phyloP scores from a whole-genome alignment of 257 asterid genomes.

The Cynanchum wilfordii region DNA sequence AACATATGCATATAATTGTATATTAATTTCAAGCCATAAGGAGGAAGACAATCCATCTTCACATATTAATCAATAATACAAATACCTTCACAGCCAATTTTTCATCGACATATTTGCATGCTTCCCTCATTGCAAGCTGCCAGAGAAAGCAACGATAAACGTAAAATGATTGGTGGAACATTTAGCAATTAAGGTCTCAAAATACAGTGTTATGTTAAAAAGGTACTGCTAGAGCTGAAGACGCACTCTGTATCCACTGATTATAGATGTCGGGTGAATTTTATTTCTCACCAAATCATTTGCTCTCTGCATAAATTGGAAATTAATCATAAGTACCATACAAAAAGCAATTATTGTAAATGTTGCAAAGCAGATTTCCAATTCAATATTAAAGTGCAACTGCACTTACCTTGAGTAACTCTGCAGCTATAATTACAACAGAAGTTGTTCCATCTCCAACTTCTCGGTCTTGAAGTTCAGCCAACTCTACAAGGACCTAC shows the following conservation, averaged over 20 bases:
- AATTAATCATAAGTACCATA: background rate
- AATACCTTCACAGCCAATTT: conserved; percentile 81
- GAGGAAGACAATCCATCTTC: background rate
- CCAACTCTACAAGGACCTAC: conserved; percentile 97
- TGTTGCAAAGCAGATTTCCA: background rate
- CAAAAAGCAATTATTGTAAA: background rate
- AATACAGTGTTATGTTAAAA: background rate
- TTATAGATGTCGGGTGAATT: conserved; percentile 92
- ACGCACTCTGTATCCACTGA: conserved; percentile 90
- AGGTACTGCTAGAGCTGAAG: background rate
- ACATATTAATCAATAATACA: background rate
- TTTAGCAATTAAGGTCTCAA: no score
- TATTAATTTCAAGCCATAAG: background rate
- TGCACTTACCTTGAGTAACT: conserved; percentile 78
- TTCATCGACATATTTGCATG: conserved; percentile 93
- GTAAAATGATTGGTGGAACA: background rate
- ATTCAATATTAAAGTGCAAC: background rate
- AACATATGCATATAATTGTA: background rate
- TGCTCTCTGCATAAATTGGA: conserved; percentile 67
- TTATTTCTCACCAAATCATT: conserved; percentile 92
- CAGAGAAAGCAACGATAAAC: conserved; percentile 17
- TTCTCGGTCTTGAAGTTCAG: conserved; percentile 97
- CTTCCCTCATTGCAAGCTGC: conserved; percentile 99
- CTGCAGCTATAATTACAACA: conserved; percentile 94
- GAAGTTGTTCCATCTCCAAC: conserved; percentile 99